Base-by-base conservation (phyloP, 202 grass and related monocot genomes). In the Setaria viridis region DNA sequence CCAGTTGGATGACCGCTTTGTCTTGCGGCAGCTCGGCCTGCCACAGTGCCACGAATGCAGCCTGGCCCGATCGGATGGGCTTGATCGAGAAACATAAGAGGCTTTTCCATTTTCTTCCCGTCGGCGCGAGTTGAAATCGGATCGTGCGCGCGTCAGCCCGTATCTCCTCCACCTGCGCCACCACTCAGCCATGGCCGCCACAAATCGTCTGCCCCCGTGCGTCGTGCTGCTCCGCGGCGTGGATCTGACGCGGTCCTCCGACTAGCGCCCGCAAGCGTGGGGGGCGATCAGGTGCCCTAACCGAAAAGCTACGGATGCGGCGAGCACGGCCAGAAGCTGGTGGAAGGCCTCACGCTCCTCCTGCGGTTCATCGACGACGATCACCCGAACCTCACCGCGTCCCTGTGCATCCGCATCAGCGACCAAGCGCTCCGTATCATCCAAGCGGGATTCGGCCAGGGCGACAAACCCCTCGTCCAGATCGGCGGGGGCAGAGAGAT, bases 261-360 rank as follows among this genome's bases (percentile, higher is more conserved):
- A 6, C 68, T 20, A 47, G 0, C 3, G 9, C 5, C 20, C 10
- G 19, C 3, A 2, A 12, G 68, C 5, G 68, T 25, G 19, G 42
- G n/a, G 4, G 25, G 7, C 2, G 42, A 16, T 79, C 29, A 3
- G 5, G 9, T 50, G 42, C 46, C 1, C 2, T 17, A 80, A 9
- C 8, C 34, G 12, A 46, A 64, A 12, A 45, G 77, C 62, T 80
- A 67, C 62, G 62, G 46, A 7, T 80, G 77, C 77, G 62, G 62
- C 45, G 29, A 12, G 7, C 32, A 21, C 16, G 62, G 77, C 15
- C 25, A 66, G 20, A 0, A 12, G 21, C 6, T 80, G 5, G 15
- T 66, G 9, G 13, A 48, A 13, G 53, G 53, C 51, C 66, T 70
- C 66, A 1, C 7, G 20, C 51, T 81, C 51, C 51, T 32, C 6